Percentiles rank a stretch among this genome's conserved stretches.
phyloP scores from a whole-genome alignment of 139 green algal species.

The Chlamydomonas sp. region DNA sequence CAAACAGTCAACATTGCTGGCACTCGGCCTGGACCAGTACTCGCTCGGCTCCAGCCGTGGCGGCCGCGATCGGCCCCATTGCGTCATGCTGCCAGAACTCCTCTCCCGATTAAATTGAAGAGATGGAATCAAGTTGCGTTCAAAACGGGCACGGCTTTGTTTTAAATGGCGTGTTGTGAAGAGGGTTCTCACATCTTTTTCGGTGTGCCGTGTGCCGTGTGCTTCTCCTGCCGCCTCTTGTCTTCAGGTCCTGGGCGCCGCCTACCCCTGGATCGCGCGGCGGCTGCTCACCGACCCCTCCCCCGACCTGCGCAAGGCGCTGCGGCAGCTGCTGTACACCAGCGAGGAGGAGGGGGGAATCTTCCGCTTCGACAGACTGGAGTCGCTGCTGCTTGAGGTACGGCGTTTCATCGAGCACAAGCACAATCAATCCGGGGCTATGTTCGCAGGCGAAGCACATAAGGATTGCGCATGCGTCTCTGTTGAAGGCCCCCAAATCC shows the following conservation, averaged over 20 bases:
- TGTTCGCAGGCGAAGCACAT: too few relatives aligned
- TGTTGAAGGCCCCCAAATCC: too few relatives aligned
- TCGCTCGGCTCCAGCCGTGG: too few relatives aligned
- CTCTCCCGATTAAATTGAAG: too few relatives aligned
- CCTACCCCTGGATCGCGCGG: constrained; percentile 89
- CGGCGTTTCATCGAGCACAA: background rate
- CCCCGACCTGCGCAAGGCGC: constrained; percentile 76
- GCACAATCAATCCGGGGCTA: too few relatives aligned
- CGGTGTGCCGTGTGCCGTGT: background rate
- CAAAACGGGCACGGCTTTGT: background rate
- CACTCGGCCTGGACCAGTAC: too few relatives aligned
- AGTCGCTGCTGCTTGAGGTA: constrained; percentile 80
- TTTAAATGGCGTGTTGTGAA: background rate
- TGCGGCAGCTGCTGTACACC: constrained; percentile 86
- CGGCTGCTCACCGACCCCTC: constrained; percentile 82
- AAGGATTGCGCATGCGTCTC: too few relatives aligned
- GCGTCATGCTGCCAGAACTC: too few relatives aligned
- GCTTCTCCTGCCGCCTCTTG: background rate
- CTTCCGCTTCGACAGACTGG: constrained; percentile 85
- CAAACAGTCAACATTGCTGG: too few relatives aligned
- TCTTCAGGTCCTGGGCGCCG: constrained; percentile 75
- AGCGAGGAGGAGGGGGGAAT: background rate
- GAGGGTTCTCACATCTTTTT: background rate
- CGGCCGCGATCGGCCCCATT: too few relatives aligned
- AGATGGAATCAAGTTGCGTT: too few relatives aligned